Evolutionary conservation across 129 eudicot species (phyloP).

Genomic region (Deinandra increscens): DNA sequence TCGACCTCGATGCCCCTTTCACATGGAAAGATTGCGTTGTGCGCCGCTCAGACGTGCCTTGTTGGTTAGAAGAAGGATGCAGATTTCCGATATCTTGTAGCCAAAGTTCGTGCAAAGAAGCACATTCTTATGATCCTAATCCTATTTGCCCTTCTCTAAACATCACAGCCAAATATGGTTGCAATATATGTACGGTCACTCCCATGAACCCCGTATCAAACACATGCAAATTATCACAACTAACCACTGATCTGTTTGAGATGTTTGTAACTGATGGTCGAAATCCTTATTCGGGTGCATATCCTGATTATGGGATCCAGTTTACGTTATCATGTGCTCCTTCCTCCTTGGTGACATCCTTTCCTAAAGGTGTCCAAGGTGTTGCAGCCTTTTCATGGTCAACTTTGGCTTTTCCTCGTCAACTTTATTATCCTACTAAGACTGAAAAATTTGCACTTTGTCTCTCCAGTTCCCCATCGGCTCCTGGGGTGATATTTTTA

Average conservation of each 20-base stretch:
- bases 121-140: slow-evolving; percentile 15
- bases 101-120: slow-evolving; percentile 32
- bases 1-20: slow-evolving; percentile 47
- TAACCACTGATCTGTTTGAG: slow-evolving; percentile 21
- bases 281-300: not conserved
- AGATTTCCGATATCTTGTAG: slow-evolving; percentile 27
- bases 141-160: slow-evolving; percentile 24
- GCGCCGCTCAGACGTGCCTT: not conserved
- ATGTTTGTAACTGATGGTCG: slow-evolving; percentile 28
- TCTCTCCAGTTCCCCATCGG: slow-evolving; percentile 25
- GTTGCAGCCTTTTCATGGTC: slow-evolving; percentile 39
- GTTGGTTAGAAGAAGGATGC: slow-evolving; percentile 4
- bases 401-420: slow-evolving; percentile 30
- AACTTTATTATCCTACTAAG: not conserved
- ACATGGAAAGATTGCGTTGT: slow-evolving; percentile 35
- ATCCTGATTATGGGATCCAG: not conserved
- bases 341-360: slow-evolving; percentile 16
- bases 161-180: not conserved
- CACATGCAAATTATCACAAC: slow-evolving; percentile 30
- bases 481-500: slow-evolving; percentile 38
- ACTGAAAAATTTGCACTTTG: slow-evolving; percentile 40
- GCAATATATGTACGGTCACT: slow-evolving; percentile 27
- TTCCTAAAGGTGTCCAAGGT: slow-evolving; percentile 36
- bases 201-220: slow-evolving; percentile 40
- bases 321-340: slow-evolving; percentile 45